Conservation (phyloP, 805 yeast genomes). For the Metschnikowia lunata region DNA sequence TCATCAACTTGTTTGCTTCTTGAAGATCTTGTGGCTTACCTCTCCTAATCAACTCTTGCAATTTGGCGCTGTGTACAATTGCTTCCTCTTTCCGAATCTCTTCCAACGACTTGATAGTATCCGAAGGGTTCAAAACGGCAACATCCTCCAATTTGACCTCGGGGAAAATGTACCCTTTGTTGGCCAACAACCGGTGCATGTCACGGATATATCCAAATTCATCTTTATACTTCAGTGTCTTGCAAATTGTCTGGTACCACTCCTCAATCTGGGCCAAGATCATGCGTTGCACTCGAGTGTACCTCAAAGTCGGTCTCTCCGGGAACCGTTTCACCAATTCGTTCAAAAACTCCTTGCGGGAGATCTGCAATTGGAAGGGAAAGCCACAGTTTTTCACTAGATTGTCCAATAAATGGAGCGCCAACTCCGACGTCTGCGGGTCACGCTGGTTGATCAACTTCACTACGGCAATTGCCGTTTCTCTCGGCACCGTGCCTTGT, state of each 20-base stretch:
- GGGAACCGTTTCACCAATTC: conserved; percentile 92
- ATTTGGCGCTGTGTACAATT: conserved; percentile 87
- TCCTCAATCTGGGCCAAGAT: conserved; percentile 90
- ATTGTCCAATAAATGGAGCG: conserved; percentile 78
- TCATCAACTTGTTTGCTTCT: conserved; percentile 96
- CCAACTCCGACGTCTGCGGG: conserved; percentile 79
- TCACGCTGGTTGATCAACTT: conserved; percentile 77
- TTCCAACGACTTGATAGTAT: conserved; percentile 78
- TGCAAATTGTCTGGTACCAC: conserved; percentile 94
- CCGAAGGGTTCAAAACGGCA: conserved; percentile 88
- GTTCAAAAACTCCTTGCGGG: conserved; percentile 90
- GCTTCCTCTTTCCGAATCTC: conserved; percentile 92
- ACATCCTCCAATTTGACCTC: conserved; percentile 86
- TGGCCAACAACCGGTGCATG: conserved; percentile 86
- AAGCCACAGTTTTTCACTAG: conserved; percentile 97
- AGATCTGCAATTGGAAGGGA: conserved; percentile 91
- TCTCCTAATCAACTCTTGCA: conserved; percentile 91
- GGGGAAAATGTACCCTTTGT: conserved; percentile 92
- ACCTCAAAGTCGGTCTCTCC: conserved; percentile 85
- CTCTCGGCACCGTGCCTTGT: conserved; percentile 86
- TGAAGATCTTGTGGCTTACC: conserved; percentile 93
- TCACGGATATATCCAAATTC: conserved; percentile 91
- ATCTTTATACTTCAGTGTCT: conserved; percentile 82
- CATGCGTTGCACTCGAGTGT: conserved; percentile 76
- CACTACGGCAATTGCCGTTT: conserved; percentile 84